These are phyloP conservation scores for Xenosphaeropsis pyriputrescens DNA, from an alignment of 2,329 filamentous ascomycete species.

Conservation along the genomic window DNA sequence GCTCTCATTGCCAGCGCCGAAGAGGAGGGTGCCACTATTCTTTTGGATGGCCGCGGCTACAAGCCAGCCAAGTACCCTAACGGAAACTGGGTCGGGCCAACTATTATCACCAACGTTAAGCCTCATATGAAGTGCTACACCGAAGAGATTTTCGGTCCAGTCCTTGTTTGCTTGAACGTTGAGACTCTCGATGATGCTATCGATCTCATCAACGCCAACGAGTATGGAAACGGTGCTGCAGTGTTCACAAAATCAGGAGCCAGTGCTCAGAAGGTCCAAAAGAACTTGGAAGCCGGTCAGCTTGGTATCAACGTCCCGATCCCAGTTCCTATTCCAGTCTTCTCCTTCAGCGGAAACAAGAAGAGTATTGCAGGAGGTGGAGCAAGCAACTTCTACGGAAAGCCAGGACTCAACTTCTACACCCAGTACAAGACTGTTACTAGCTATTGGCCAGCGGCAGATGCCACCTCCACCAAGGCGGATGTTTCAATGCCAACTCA, in stretches of 20 bases:
- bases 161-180: conserved; percentile 68
- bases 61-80: conserved; percentile 67
- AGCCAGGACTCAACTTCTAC: conserved; percentile 85
- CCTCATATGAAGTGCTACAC: conserved; percentile 71
- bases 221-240: conserved; percentile 76
- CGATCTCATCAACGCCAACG: conserved; percentile 69
- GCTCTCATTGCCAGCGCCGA: conserved; percentile 61
- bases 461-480: conserved; percentile 75
- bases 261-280: conserved; percentile 65
- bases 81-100: conserved; percentile 75
- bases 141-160: conserved; percentile 77
- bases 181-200: conserved; percentile 69
- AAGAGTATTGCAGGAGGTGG: conserved; percentile 85
- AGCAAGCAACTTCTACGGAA: conserved; percentile 88
- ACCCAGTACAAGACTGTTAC: conserved; percentile 98
- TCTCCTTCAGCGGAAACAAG: conserved; percentile 68
- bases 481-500: conserved; percentile 78
- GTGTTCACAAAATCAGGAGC: conserved; percentile 72
- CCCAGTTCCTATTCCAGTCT: conserved; percentile 52
- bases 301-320: conserved; percentile 79
- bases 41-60: conserved; percentile 67
- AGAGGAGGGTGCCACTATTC: conserved; percentile 65
- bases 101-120: conserved; percentile 70
- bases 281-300: conserved; percentile 72
- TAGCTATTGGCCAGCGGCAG: conserved; percentile 72